These are phyloP conservation scores for Candida silvicultrix DNA, from an alignment of 805 yeast genomes.

Conservation along the genomic window DNA sequence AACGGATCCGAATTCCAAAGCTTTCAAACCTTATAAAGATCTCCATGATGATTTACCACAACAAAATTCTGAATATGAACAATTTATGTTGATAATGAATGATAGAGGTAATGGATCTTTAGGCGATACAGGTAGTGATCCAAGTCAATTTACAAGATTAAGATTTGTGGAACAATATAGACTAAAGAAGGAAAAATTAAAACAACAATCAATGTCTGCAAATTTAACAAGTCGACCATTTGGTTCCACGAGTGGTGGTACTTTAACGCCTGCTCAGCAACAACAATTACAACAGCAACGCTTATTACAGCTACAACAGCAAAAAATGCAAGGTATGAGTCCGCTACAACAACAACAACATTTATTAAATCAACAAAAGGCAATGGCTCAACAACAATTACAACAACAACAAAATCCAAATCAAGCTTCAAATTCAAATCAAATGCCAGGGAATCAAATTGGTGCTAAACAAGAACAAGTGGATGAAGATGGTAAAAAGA, in stretches of 20 bases:
- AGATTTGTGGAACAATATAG: constrained; percentile 86
- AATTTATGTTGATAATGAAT: constrained; percentile 69
- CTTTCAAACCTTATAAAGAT: constrained; percentile 36
- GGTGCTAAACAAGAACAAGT: constrained; percentile 1
- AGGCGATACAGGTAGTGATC: constrained; percentile 24
- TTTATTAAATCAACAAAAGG: constrained; percentile 18
- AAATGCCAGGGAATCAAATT: constrained; percentile 1
- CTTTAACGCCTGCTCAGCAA: constrained; percentile 22
- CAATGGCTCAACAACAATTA: constrained; percentile 22
- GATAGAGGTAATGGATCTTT: constrained; percentile 36
- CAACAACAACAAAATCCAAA: constrained; percentile 15
- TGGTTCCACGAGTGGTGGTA: constrained; percentile 11
- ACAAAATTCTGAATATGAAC: constrained; percentile 82
- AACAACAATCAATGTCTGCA: constrained; percentile 33
- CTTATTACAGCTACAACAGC: constrained; percentile 22
- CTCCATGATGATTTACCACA: constrained; percentile 69
- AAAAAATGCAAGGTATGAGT: constrained; percentile 20
- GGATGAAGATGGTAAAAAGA: constrained; percentile 16
- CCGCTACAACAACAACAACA: constrained; percentile 11
- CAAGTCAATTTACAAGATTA: constrained; percentile 73
- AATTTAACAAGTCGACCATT: constrained; percentile 13
- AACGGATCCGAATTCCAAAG: constrained; percentile 28
- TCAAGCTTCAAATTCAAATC: too few relatives aligned
- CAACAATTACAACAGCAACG: constrained; percentile 25
- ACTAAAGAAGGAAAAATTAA: constrained; percentile 51